Base-by-base conservation (phyloP, 2,329 filamentous ascomycete species). In the Diplodia mutila region DNA sequence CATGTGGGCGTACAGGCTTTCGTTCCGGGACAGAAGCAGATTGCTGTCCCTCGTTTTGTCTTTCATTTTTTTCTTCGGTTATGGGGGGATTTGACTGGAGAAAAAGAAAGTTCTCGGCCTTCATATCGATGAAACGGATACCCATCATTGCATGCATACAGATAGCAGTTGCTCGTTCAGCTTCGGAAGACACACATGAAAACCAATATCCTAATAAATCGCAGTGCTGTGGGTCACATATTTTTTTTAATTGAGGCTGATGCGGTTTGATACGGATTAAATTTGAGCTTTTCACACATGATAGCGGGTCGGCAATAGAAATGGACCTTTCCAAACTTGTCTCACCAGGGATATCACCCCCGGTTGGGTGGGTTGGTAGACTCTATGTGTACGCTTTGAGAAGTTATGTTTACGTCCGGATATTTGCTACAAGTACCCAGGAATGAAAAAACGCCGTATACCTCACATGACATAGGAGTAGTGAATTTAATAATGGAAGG, bases 121-220 rank as follows among this genome's bases (percentile, higher is more conserved):
- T 37, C 42, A 46, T n/a, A n/a, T 39, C 9, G 27, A 57, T n/a
- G 29, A 52, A 63, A 51, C 59, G 59, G 59, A 63, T 63, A 63
- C 59, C 59, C 59, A 63, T 63, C 25, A 32, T 57, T 61, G 57
- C 25, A 63, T 63, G 42, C 46, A 63, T 34, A 52, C 12, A 23
- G 37, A 27, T 14, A 48, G 39, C 23, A 29, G 18, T 25, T 51
- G n/a, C 18, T 51, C 21, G 18, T 48, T 34, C 16, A 23, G 53
- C 34, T 37, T 32, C 25, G 9, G 29, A 55, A 37, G 11, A 37
- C 34, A 29, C 14, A 53, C n/a, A n/a, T n/a, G n/a, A 29, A n/a
- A 27, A 29, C 34, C 8, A 14, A 18, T 11, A 9, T 27, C 11
- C 8, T 54, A 29, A 27, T 9, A 29, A 9, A 18, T 11, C 25